Base-by-base conservation (phyloP, 208 protist species). In the Kentomonas sorsogonicus region DNA sequence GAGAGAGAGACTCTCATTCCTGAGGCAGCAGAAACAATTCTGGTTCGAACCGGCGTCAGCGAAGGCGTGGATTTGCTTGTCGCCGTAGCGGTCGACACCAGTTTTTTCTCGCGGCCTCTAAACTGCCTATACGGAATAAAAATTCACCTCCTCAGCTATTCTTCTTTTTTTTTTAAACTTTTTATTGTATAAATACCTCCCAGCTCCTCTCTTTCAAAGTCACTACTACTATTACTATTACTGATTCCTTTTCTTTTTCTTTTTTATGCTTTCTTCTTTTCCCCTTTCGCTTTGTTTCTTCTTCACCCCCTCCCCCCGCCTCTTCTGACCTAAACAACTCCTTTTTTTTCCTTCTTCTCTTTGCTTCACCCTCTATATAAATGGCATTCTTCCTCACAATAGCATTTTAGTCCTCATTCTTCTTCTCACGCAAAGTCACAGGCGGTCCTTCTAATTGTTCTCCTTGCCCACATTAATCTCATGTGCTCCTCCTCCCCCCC, bases 131-230 rank as follows among this genome's bases (percentile, higher is more conserved):
- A n/a, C n/a, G n/a, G n/a, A n/a, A n/a, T n/a, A n/a, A n/a, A n/a
- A 23, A 2, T 39, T 27, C 13, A 1, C 18, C 30, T 11, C 20
- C 57, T 60, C 18, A 36, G 29, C 33, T 22, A 43, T 26, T 40
- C 50, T 20, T 63, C n/a, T 63, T 36, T 31, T 29, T 34, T 26
- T 38, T 47, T 52, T 27, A 25, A 45, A 18, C 25, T 38, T 53
- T 63, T 53, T 41, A 54, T 53, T 44, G 29, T 39, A 4, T 39
- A 47, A 47, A 47, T 30, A 16, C 13, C 15, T 1, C 46, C 23
- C 30, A 27, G 5, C 20, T 25, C 30, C 52, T 31, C 43, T 3
- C 36, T 45, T 44, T 44, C 43, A 29, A 25, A 33, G 47, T 40
- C 26, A 29, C 15, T 41, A 7, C 43, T 56, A 23, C 30, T 44